Conservation (phyloP, 169 alveolate species). For the Plasmodium cynomolgi region DNA sequence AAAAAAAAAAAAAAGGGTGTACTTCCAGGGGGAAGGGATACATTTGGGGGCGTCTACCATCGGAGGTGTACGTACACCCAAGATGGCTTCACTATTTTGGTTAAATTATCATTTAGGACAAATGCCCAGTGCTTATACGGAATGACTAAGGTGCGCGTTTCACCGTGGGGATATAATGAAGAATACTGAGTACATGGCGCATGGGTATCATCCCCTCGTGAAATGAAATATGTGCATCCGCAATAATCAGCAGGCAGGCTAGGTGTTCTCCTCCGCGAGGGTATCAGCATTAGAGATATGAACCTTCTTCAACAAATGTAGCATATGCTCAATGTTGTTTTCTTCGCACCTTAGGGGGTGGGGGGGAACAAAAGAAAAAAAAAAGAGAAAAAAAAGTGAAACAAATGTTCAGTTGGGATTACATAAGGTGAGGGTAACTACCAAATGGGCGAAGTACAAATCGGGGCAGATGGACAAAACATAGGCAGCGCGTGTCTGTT, state of each 20-base stretch:
- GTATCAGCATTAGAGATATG: constrained; percentile 33
- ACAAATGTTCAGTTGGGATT: not conserved
- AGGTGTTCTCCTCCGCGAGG: not conserved
- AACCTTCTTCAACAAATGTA: constrained; percentile 28
- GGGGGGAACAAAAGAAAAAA: not conserved
- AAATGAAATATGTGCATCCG: not conserved
- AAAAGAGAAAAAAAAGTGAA: not conserved
- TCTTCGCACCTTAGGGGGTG: constrained; percentile 53
- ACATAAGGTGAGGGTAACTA: not conserved
- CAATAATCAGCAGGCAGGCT: not conserved
- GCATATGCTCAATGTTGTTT: constrained; percentile 44
- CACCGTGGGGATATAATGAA: not conserved
- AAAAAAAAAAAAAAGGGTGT: not conserved
- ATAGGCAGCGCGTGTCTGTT: not conserved
- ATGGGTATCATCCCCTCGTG: not conserved
- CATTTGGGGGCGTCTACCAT: not conserved
- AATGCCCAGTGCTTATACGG: not conserved
- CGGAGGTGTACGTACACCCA: not conserved
- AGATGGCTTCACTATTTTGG: not conserved
- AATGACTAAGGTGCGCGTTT: not conserved
- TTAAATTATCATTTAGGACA: not conserved
- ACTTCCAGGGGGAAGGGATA: not conserved
- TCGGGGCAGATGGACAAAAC: not conserved
- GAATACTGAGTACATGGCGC: not conserved
- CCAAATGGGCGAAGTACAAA: not conserved